phyloP scores from a whole-genome alignment of 805 yeast genomes.

The Brettanomyces custersianus region DNA sequence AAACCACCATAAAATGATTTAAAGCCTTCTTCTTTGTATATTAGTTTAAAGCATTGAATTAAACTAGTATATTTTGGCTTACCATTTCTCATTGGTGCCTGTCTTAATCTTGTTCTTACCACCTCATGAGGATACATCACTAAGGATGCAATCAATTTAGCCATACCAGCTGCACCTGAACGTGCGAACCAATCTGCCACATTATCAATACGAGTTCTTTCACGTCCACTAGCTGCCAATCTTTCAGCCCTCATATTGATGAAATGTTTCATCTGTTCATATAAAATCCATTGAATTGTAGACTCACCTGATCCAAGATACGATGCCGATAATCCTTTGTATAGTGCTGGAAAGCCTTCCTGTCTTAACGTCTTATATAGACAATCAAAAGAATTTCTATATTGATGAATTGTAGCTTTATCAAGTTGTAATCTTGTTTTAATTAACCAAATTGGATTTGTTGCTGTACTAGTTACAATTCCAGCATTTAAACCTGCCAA shows the following conservation, averaged over 20 bases:
- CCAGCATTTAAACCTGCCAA: constrained; percentile 88
- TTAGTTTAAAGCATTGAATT: constrained; percentile 73
- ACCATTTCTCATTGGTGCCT: constrained; percentile 68
- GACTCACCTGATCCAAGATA: constrained; percentile 90
- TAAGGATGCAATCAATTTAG: constrained; percentile 86
- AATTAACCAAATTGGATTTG: constrained; percentile 96
- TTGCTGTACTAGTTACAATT: constrained; percentile 86
- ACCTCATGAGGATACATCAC: constrained; percentile 97
- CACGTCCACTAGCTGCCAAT: constrained; percentile 26
- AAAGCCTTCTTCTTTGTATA: constrained; percentile 89
- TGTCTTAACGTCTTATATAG: constrained; percentile 52
- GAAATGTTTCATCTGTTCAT: constrained; percentile 83
- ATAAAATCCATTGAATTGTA: constrained; percentile 91
- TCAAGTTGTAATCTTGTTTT: constrained; percentile 93
- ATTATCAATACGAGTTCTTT: constrained; percentile 45
- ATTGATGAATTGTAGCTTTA: constrained; percentile 51
- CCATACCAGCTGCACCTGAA: constrained; percentile 96
- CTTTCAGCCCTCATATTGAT: constrained; percentile 44
- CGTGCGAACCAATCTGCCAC: constrained; percentile 88
- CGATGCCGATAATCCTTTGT: constrained; percentile 89
- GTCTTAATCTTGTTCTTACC: constrained; percentile 89
- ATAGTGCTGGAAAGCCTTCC: constrained; percentile 78
- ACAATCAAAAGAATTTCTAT: constrained; percentile 84
- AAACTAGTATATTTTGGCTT: constrained; percentile 83
- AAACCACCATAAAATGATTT: constrained; percentile 94